Conservation (phyloP, 164 flowering plant species). For the Berberis vulgaris region DNA sequence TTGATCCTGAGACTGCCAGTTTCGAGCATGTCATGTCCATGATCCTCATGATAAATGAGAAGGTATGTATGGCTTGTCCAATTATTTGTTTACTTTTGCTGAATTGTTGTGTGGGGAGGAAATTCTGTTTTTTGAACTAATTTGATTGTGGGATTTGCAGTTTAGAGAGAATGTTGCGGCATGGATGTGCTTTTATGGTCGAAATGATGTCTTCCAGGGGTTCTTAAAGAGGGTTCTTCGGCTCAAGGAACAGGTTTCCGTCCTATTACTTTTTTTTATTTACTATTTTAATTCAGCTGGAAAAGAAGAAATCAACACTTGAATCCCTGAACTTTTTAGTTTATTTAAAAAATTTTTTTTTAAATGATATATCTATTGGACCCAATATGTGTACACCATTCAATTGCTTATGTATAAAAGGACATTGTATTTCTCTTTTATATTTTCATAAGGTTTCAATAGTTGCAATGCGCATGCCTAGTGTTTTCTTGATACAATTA, state of each 20-base stretch:
- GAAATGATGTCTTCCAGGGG: constrained; percentile 56
- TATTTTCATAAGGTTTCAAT: background rate
- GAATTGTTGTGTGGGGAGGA: background rate
- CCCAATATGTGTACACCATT: no score
- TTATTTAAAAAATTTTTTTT: no score
- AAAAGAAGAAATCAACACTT: no score
- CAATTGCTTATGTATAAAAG: no score
- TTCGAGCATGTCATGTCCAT: constrained; percentile 98
- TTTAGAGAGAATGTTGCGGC: constrained; percentile 96
- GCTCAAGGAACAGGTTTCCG: constrained; percentile 61
- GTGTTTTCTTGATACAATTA: no score
- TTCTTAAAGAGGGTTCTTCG: constrained; percentile 77
- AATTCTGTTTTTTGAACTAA: background rate
- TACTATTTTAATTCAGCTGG: no score
- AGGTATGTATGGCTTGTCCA: constrained; percentile 32
- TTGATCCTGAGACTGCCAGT: constrained; percentile 56
- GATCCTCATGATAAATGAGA: constrained; percentile 94
- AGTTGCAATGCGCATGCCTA: background rate
- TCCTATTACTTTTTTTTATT: background rate
- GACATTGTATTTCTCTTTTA: no score
- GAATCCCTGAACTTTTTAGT: no score
- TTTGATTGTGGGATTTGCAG: constrained; percentile 26
- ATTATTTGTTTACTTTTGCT: background rate
- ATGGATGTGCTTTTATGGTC: constrained; percentile 79
- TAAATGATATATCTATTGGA: no score